phyloP scores from a whole-genome alignment of 2,329 filamentous ascomycete species.

The Talaromyces sp. region DNA sequence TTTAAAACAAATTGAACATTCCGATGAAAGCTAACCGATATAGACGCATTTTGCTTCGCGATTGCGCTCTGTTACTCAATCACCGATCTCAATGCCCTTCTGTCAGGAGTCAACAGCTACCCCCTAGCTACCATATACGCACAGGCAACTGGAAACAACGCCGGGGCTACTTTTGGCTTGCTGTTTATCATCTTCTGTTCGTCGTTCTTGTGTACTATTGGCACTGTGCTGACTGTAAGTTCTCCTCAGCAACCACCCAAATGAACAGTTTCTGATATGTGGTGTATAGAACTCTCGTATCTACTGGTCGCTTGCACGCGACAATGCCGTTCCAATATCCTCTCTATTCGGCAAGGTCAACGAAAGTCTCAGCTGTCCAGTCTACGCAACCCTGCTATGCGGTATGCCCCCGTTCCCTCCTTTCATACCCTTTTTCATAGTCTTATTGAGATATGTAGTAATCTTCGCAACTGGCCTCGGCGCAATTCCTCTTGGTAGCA shows the following conservation, averaged over 20 bases:
- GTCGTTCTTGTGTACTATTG: slow-evolving; percentile 14
- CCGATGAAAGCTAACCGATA: neutral
- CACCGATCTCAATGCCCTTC: slow-evolving; percentile 46
- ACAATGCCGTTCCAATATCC: slow-evolving; percentile 53
- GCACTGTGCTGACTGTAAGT: slow-evolving; percentile 43
- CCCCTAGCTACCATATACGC: slow-evolving; percentile 65
- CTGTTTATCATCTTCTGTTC: slow-evolving; percentile 39
- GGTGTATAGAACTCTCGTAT: slow-evolving; percentile 23
- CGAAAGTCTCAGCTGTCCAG: slow-evolving; percentile 49
- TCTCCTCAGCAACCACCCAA: neutral
- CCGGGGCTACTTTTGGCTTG: slow-evolving; percentile 49
- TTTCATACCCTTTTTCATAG: neutral
- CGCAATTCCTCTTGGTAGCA: slow-evolving; percentile 63
- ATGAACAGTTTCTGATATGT: too few relatives aligned
- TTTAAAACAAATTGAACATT: too few relatives aligned
- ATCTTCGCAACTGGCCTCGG: slow-evolving; percentile 41
- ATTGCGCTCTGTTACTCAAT: slow-evolving; percentile 53
- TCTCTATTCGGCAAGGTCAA: slow-evolving; percentile 47
- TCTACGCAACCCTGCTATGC: slow-evolving; percentile 45
- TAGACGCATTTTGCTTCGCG: slow-evolving; percentile 47
- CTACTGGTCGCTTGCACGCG: slow-evolving; percentile 54
- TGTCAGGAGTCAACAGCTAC: slow-evolving; percentile 37
- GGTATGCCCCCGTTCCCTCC: neutral
- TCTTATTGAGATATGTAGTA: slow-evolving; percentile 30
- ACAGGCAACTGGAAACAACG: slow-evolving; percentile 52